Percentiles rank a stretch among this genome's conserved stretches.
These are phyloP conservation scores for Epichloe baconii DNA, from an alignment of 2,329 filamentous ascomycete genomes.

Conservation along the genomic window DNA sequence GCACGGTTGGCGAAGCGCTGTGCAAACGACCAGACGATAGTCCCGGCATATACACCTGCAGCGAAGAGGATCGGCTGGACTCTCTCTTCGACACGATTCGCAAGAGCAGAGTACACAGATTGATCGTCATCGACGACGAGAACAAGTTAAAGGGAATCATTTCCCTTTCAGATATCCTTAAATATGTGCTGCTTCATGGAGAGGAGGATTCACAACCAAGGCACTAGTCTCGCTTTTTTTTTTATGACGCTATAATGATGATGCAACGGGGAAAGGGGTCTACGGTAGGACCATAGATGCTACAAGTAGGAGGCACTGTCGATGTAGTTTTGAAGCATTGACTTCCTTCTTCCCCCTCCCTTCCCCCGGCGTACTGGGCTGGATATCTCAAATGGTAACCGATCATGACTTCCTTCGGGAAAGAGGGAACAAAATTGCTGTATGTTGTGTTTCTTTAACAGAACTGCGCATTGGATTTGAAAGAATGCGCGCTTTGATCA, in stretches of 20 bases:
- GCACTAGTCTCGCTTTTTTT: neutral
- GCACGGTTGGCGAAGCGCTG: slow-evolving; percentile 78
- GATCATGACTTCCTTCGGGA: neutral
- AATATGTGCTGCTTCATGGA: slow-evolving; percentile 78
- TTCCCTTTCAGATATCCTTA: slow-evolving; percentile 89
- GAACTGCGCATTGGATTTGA: neutral
- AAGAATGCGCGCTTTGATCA: neutral
- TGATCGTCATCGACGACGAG: slow-evolving; percentile 86
- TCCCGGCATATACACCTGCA: slow-evolving; percentile 93
- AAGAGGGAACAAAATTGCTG: neutral
- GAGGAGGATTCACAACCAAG: slow-evolving; percentile 37
- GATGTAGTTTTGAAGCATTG: neutral
- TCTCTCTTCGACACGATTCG: slow-evolving; percentile 95
- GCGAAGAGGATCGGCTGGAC: slow-evolving; percentile 78
- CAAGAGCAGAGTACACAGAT: slow-evolving; percentile 82
- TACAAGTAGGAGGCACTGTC: slow-evolving; percentile 1
- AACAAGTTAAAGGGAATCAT: slow-evolving; percentile 78
- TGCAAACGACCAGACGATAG: slow-evolving; percentile 83
- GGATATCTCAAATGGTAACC: slow-evolving; percentile 2
- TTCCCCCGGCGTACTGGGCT: neutral
- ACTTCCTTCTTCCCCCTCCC: neutral
- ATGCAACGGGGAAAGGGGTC: neutral
- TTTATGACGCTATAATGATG: neutral
- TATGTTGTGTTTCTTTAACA: neutral
- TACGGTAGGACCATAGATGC: neutral